Evolutionary conservation across 768 basidiomycete genomes (phyloP).

Genomic region (Lactarius deliciosus): DNA sequence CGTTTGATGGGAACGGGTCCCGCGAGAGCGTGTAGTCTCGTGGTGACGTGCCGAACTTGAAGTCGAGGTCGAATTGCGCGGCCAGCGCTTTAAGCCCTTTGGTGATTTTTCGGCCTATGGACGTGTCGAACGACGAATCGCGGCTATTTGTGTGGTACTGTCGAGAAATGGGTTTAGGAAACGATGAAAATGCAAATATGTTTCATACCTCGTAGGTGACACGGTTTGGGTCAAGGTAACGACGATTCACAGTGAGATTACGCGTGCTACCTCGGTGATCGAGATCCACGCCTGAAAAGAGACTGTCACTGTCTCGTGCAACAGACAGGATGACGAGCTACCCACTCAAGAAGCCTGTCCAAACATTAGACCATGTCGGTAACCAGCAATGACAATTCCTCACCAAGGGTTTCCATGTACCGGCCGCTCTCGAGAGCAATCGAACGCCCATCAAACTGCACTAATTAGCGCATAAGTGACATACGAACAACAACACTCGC

Average conservation of each 20-base stretch:
- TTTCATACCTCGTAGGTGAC: conserved; percentile 64
- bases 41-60: conserved; percentile 69
- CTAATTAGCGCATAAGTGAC: no score
- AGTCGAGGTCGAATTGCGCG: conserved; percentile 58
- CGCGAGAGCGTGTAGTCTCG: conserved; percentile 68
- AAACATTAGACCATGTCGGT: conserved; percentile 2
- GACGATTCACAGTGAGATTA: conserved; percentile 61
- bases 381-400: conserved; percentile 26
- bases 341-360: conserved; percentile 38
- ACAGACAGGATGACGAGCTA: no score
- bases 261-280: conserved; percentile 41
- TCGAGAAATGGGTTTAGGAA: neutral
- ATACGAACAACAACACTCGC: no score
- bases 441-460: no score
- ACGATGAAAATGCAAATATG: neutral
- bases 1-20: conserved; percentile 61
- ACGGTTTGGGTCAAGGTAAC: conserved; percentile 80
- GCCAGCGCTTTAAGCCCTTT: conserved; percentile 53
- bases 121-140: conserved; percentile 62
- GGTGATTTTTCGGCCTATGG: conserved; percentile 52
- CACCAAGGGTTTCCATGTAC: conserved; percentile 92
- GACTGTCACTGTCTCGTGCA: no score
- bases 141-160: conserved; percentile 64
- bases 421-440: no score
- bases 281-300: conserved; percentile 45